Percentiles rank a stretch among this genome's conserved stretches.
phyloP scores from a whole-genome alignment of 768 basidiomycete species.

The Kwoniella mangroviensis region DNA sequence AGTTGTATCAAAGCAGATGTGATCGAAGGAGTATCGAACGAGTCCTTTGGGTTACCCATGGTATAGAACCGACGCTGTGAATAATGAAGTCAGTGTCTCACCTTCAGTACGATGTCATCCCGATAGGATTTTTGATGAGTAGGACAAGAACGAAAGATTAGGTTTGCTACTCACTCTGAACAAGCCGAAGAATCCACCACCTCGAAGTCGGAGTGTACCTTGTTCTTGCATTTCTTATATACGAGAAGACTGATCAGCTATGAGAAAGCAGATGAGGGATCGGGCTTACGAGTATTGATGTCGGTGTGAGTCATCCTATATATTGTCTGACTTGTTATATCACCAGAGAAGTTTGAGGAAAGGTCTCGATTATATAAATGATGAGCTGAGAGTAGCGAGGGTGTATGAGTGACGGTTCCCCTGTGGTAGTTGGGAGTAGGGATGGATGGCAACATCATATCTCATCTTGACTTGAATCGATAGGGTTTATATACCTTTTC shows the following conservation, averaged over 20 bases:
- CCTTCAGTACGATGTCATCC: background rate
- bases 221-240: background rate
- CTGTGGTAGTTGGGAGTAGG: no score
- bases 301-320: background rate
- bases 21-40: no score
- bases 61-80: background rate
- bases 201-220: slow-evolving; percentile 4
- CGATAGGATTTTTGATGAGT: background rate
- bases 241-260: background rate
- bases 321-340: no score
- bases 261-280: background rate
- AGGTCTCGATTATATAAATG: no score
- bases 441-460: no score
- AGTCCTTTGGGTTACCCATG: no score
- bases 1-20: no score
- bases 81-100: background rate
- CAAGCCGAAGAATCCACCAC: slow-evolving; percentile 7
- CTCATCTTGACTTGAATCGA: no score
- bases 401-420: no score
- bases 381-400: no score
- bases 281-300: background rate
- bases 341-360: no score
- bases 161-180: background rate
- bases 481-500: background rate
- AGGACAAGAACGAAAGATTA: no score